Evolutionary conservation across 768 basidiomycete genomes (phyloP), one percentile per base, ranked within the genome.

Genomic region (Mycena olivaceomarginata): DNA sequence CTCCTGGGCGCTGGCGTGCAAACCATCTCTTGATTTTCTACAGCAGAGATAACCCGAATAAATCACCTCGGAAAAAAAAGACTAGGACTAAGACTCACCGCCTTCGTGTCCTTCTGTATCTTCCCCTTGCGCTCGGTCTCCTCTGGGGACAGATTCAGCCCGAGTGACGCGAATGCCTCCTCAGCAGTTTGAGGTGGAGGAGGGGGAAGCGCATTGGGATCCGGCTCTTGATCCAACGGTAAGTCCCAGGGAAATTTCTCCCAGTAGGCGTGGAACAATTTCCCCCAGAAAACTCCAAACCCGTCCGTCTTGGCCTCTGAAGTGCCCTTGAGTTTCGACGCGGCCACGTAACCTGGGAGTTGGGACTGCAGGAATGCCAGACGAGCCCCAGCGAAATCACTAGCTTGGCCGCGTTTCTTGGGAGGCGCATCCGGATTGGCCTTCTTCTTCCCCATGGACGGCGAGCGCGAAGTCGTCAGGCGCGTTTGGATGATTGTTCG

Each of bases 1-100:
- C 31, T 31, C 31, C 31, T 31, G 4, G 46, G 2, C 70, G 62
- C n/a, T 72, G 46, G 3, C 70, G 70, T 13, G 20, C 40, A 40
- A 64, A 72, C 70, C 70, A 72, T 0, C 62, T 5, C 10, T 72
- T 72, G 2, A 72, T 56, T 72, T 72, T 72, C n/a, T n/a, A n/a
- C n/a, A n/a, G n/a, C n/a, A n/a, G n/a, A n/a, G n/a, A n/a, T n/a
- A n/a, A n/a, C n/a, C n/a, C n/a, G n/a, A n/a, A n/a, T n/a, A n/a
- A n/a, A n/a, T n/a, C n/a, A n/a, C n/a, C n/a, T n/a, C n/a, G n/a
- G n/a, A n/a, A n/a, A n/a, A n/a, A n/a, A n/a, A n/a, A n/a, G n/a
- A n/a, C n/a, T n/a, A n/a, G n/a, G n/a, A n/a, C n/a, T n/a, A n/a
- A n/a, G n/a, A n/a, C n/a, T n/a, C n/a, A n/a, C n/a, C n/a, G n/a